Evolutionary conservation across 441 rosid genomes (phyloP).

Genomic region (Capsella rubella): DNA sequence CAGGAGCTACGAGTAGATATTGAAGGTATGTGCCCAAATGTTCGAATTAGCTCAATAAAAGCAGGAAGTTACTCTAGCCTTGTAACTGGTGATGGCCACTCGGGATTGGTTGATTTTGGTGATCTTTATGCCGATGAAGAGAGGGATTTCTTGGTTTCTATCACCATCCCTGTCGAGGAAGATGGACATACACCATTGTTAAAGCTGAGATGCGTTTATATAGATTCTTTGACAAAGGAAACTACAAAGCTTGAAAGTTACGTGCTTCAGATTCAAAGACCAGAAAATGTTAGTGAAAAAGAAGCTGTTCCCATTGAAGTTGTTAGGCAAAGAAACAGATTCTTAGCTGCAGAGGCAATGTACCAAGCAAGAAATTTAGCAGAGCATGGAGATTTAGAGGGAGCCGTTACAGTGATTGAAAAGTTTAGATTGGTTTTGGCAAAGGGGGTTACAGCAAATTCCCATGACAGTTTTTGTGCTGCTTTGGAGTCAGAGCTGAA

Average conservation of each 20-base stretch:
- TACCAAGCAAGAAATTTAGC: constrained; percentile 69
- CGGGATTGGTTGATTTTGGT: constrained; percentile 77
- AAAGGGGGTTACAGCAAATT: constrained; percentile 64
- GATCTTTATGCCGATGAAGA: constrained; percentile 96
- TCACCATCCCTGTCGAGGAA: constrained; percentile 67
- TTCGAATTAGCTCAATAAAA: constrained; percentile 63
- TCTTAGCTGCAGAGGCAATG: constrained; percentile 87
- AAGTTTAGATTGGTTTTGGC: constrained; percentile 56
- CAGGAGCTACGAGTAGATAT: constrained; percentile 40
- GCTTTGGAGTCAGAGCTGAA: constrained; percentile 86
- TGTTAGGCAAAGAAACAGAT: constrained; percentile 89
- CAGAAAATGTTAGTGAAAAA: constrained; percentile 55
- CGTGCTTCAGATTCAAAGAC: constrained; percentile 64
- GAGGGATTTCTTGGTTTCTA: constrained; percentile 62
- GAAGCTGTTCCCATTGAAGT: constrained; percentile 72
- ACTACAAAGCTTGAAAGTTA: constrained; percentile 56
- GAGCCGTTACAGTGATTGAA: constrained; percentile 70
- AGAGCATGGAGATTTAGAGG: constrained; percentile 69
- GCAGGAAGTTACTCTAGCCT: constrained; percentile 84
- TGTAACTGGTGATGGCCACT: constrained; percentile 52
- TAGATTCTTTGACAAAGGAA: constrained; percentile 84
- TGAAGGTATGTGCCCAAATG: constrained; percentile 40
- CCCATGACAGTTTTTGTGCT: constrained; percentile 66
- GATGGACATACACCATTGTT: constrained; percentile 53
- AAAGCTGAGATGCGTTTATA: constrained; percentile 73